Evolutionary conservation across 306 rosid species (phyloP).

Genomic region (Alnus glutinosa): DNA sequence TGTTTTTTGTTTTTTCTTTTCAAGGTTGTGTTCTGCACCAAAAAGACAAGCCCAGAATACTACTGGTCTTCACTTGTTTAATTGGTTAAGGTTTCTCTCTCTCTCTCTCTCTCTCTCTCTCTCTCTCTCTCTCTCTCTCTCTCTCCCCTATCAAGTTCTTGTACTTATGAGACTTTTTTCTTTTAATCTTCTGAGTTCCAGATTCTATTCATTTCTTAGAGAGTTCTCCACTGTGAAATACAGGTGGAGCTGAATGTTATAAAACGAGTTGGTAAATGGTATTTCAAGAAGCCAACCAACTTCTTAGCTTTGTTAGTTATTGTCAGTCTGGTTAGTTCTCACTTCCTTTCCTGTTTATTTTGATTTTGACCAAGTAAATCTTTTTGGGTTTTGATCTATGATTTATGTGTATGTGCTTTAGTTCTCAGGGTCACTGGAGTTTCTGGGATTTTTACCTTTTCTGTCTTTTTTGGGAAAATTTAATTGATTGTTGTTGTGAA

Average conservation of each 20-base stretch:
- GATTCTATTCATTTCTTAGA: background rate
- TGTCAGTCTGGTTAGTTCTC: constrained; percentile 44
- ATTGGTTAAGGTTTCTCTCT: constrained; percentile 13
- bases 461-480: background rate
- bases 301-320: constrained; percentile 21
- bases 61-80: background rate
- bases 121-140: constrained; percentile 1
- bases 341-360: constrained; percentile 9
- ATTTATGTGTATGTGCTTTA: background rate
- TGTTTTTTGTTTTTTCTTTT: background rate
- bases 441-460: background rate
- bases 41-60: constrained; percentile 10
- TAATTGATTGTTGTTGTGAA: background rate
- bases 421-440: constrained; percentile 14
- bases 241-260: constrained; percentile 25
- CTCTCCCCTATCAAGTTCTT: constrained; percentile 23
- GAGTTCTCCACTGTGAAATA: constrained; percentile 29
- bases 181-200: background rate
- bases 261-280: constrained; percentile 16
- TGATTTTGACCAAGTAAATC: background rate
- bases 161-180: background rate
- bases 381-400: constrained; percentile 3
- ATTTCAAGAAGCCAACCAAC: constrained; percentile 16
- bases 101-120: too few relatives aligned
- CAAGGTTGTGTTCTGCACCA: background rate